Base-by-base conservation (phyloP, 306 rosid genomes). In the Ziziphus jujuba region DNA sequence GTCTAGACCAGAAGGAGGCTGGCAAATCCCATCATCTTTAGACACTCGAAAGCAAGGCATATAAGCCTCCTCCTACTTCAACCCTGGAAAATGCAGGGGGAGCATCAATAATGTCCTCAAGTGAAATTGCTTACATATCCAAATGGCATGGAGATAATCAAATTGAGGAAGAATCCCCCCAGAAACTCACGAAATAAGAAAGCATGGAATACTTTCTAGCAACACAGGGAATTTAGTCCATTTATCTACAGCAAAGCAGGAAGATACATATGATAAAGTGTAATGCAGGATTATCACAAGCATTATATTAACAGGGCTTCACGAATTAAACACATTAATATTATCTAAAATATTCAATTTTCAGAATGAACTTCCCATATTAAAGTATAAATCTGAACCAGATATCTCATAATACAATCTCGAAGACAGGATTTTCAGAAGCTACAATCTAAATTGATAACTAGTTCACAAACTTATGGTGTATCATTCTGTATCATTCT, bases 81-180 rank as follows among this genome's bases (percentile, higher is more conserved):
- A 64, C 86, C 91, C 87, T 85, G 96, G 87, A 85, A 91, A 87
- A 91, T 53, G 79, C 90, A 86, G 71, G 81, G 82, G 76, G 79
- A 70, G 84, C 79, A 86, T 86, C 81, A 81, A 84, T 74, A 58
- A 56, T 74, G 80, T 72, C 79, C 77, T 65, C 72, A 74, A 78
- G 70, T 78, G 84, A 65, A 72, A 80, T 51, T 71, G 59, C 67
- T 66, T 61, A 66, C 63, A 74, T 69, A 67, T 77, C 88, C 84
- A 79, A 75, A 60, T 63, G 73, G 64, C 69, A 67, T 40, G 68
- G 67, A 70, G 65, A 69, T 63, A 75, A 74, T 47, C 61, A 69
- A 65, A 73, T 66, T 61, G 14, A 71, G 31, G 72, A 72, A 35
- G 59, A 35, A 40, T 19, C 73, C 72, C 75, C 57, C 56, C 16